Conservation (phyloP, 1,139 yeast species). For the Diutina mesorugosa region DNA sequence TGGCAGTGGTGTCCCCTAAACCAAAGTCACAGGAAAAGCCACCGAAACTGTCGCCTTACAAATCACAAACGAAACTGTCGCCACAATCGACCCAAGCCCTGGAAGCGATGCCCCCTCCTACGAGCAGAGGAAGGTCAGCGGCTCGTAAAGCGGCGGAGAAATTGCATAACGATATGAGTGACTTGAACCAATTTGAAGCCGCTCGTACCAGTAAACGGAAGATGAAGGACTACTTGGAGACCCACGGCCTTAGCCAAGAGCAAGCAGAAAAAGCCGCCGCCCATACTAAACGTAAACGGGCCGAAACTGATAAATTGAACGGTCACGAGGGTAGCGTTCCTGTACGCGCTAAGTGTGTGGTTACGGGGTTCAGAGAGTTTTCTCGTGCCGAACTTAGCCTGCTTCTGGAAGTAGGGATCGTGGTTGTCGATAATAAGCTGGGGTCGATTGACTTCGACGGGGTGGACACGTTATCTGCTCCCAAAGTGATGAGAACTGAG, state of each 20-base stretch:
- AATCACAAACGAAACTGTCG: not conserved
- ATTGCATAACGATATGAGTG: conserved; percentile 57
- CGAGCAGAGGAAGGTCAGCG: not conserved
- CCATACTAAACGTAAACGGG: conserved; percentile 1
- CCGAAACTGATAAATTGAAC: not conserved
- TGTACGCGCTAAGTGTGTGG: conserved; percentile 12
- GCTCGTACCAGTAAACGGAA: conserved; percentile 24
- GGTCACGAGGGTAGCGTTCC: not conserved
- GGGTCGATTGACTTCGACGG: conserved; percentile 12
- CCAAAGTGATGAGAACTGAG: conserved; percentile 70
- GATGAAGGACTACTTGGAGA: conserved; percentile 26
- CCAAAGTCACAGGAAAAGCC: not conserved
- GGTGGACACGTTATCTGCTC: conserved; percentile 52
- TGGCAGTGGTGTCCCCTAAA: not conserved
- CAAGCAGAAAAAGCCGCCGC: not conserved
- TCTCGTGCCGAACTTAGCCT: conserved; percentile 19
- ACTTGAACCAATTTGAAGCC: conserved; percentile 48
- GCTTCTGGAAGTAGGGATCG: conserved; percentile 22
- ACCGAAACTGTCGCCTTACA: not conserved
- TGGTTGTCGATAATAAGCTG: conserved; percentile 14
- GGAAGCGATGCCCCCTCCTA: not conserved
- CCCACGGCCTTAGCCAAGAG: conserved; percentile 10
- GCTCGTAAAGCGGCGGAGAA: conserved; percentile 8
- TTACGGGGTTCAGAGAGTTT: conserved; percentile 48
- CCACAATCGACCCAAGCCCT: not conserved